These are phyloP conservation scores for Passalora sequoiae DNA, from an alignment of 2,329 filamentous ascomycete genomes.

Conservation along the genomic window DNA sequence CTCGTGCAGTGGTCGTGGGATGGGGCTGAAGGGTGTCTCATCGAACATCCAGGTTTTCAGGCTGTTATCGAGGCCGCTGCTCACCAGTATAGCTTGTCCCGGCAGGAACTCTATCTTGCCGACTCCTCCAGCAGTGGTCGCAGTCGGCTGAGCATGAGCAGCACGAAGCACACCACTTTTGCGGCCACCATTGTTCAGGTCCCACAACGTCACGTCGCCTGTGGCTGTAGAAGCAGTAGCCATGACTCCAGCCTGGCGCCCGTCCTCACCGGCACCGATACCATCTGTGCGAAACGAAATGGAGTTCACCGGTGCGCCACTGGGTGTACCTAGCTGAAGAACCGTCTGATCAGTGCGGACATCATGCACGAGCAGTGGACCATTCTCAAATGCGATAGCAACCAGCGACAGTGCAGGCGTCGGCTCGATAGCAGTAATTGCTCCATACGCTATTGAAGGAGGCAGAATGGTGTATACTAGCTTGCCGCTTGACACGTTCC, in stretches of 20 bases:
- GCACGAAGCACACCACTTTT: slow-evolving; percentile 81
- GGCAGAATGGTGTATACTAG: slow-evolving; percentile 86
- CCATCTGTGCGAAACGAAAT: slow-evolving; percentile 91
- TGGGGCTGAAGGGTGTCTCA: slow-evolving; percentile 78
- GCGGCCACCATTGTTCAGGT: slow-evolving; percentile 81
- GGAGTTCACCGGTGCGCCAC: slow-evolving; percentile 63
- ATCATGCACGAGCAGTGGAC: slow-evolving; percentile 74
- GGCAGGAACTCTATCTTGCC: slow-evolving; percentile 84
- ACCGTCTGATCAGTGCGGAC: slow-evolving; percentile 70
- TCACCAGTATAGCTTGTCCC: slow-evolving; percentile 84
- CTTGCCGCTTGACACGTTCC: slow-evolving; percentile 91
- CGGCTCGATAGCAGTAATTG: slow-evolving; percentile 81
- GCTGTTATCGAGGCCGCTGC: slow-evolving; percentile 87
- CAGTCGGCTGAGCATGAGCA: slow-evolving; percentile 73
- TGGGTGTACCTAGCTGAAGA: slow-evolving; percentile 53
- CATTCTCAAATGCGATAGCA: slow-evolving; percentile 79
- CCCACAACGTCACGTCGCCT: slow-evolving; percentile 94
- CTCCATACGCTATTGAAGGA: slow-evolving; percentile 63
- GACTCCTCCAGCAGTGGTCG: slow-evolving; percentile 71
- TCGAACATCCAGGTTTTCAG: slow-evolving; percentile 97
- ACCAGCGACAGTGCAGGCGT: slow-evolving; percentile 79
- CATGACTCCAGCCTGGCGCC: slow-evolving; percentile 83
- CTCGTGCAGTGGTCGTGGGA: slow-evolving; percentile 78
- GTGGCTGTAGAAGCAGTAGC: slow-evolving; percentile 74
- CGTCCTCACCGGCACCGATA: slow-evolving; percentile 80